Base-by-base conservation (phyloP, 345 rosid genomes). In the Populus pruinosa region DNA sequence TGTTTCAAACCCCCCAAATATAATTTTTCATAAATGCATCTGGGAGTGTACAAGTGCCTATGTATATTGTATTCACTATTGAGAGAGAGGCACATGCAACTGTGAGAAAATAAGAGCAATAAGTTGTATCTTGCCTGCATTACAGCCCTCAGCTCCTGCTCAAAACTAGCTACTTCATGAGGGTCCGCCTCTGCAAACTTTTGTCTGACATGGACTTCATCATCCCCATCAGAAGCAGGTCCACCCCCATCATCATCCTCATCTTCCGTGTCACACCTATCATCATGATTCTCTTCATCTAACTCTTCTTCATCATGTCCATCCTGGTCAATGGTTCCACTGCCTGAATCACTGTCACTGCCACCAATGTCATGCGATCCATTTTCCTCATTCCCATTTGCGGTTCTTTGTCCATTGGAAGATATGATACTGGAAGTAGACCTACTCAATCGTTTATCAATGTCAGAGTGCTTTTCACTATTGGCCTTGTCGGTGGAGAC, bases 181-280 rank as follows among this genome's bases (percentile, higher is more conserved):
- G 93, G 98, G 79, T 96, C 96, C 55, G 90, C 91, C 78, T 90
- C 90, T 2, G 95, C 87, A 41, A 87, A 85, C 82, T 87, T 91
- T 86, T 92, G 98, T 82, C 98, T 92, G 59, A 96, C 91, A 75
- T 78, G 97, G 72, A 94, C 93, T 80, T 91, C 94, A 81, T 92
- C 92, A 69, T 92, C 99, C 81, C 92, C 98, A 56, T 92, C 97
- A 41, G 92, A 91, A 84, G 87, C 95, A 75, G 93, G 91, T 44
- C 87, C 91, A 70, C 62, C 91, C 0, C 85, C 91, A 81, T 89
- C 96, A 70, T 87, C 94, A 55, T 90, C 86, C 0, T 85, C 91
- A 16, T 88, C 94, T 21, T 90, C 93, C 4, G 82, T 91, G 64
- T 88, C 93, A 72, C 88, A 82, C 55, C 89, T 94, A 68, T 85